These are phyloP conservation scores for Trichothecium roseum DNA, from an alignment of 2,329 filamentous ascomycete species.

Conservation along the genomic window DNA sequence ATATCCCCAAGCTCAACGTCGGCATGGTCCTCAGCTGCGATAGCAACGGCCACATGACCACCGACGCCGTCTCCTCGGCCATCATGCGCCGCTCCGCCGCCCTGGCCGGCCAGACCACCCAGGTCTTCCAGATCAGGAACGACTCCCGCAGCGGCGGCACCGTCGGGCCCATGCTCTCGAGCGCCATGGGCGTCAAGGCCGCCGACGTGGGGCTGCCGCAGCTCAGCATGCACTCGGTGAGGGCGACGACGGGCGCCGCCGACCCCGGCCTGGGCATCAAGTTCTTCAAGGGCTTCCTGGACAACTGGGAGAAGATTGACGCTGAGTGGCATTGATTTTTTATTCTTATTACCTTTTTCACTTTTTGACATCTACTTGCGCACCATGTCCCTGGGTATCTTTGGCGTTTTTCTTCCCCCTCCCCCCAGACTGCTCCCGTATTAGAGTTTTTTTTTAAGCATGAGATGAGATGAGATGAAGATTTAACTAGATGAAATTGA, in stretches of 20 bases:
- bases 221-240: slow-evolving; percentile 86
- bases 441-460: too few relatives aligned
- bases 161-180: slow-evolving; percentile 83
- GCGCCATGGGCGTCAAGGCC: slow-evolving; percentile 67
- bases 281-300: slow-evolving; percentile 82
- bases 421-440: too few relatives aligned
- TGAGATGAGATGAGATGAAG: too few relatives aligned
- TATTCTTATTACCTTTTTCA: too few relatives aligned
- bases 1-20: slow-evolving; percentile 80
- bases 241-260: slow-evolving; percentile 74
- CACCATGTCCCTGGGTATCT: too few relatives aligned
- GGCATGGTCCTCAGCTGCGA: slow-evolving; percentile 74
- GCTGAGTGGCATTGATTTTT: slow-evolving; percentile 52
- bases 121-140: slow-evolving; percentile 92
- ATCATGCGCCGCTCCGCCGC: slow-evolving; percentile 72
- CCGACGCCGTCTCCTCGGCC: slow-evolving; percentile 75
- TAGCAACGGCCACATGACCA: slow-evolving; percentile 92
- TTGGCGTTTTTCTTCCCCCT: too few relatives aligned
- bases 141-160: slow-evolving; percentile 84
- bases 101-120: slow-evolving; percentile 59
- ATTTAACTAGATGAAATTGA: too few relatives aligned
- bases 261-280: slow-evolving; percentile 84
- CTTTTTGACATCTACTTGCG: too few relatives aligned
- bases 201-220: slow-evolving; percentile 87
- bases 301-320: slow-evolving; percentile 78